A percentile compares a stretch with the other conserved stretches of the same genome.
These are phyloP conservation scores for Lipomyces yamadae DNA, from an alignment of 805 yeast genomes.

Conservation along the genomic window DNA sequence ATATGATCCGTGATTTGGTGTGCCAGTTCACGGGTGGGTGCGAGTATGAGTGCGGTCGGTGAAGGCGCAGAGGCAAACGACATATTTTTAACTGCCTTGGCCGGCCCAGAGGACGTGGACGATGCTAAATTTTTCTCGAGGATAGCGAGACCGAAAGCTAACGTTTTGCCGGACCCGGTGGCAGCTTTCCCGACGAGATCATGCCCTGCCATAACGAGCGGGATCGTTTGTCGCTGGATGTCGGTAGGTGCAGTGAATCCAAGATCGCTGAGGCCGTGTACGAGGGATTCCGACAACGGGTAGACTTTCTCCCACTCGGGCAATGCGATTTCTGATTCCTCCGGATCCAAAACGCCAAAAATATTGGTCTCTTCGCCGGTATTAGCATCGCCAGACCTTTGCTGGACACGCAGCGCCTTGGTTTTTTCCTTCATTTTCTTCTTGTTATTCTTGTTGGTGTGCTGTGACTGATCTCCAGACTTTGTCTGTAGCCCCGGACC, in stretches of 20 bases:
- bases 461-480: constrained; percentile 15
- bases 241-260: constrained; percentile 77
- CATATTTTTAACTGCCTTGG: constrained; percentile 34
- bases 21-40: constrained; percentile 96
- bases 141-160: constrained; percentile 94
- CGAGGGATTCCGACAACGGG: constrained; percentile 57
- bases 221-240: constrained; percentile 78
- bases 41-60: constrained; percentile 80
- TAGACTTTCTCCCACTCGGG: constrained; percentile 48
- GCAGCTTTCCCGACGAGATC: constrained; percentile 96
- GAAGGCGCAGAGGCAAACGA: constrained; percentile 43
- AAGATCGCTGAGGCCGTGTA: constrained; percentile 64
- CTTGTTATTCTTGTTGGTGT: constrained; percentile 6
- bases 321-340: constrained; percentile 39
- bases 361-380: constrained; percentile 29
- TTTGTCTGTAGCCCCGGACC: constrained; percentile 23
- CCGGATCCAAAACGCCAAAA: constrained; percentile 36
- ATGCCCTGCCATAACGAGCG: constrained; percentile 68
- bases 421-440: constrained; percentile 17
- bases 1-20: constrained; percentile 89
- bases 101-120: background rate
- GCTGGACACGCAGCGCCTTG: constrained; percentile 9
- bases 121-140: constrained; percentile 61
- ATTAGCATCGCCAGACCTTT: constrained; percentile 6
- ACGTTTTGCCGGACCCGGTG: constrained; percentile 96